phyloP scores from a whole-genome alignment of 1,284 basidiomycete genomes.

The Testicularia cyperi region DNA sequence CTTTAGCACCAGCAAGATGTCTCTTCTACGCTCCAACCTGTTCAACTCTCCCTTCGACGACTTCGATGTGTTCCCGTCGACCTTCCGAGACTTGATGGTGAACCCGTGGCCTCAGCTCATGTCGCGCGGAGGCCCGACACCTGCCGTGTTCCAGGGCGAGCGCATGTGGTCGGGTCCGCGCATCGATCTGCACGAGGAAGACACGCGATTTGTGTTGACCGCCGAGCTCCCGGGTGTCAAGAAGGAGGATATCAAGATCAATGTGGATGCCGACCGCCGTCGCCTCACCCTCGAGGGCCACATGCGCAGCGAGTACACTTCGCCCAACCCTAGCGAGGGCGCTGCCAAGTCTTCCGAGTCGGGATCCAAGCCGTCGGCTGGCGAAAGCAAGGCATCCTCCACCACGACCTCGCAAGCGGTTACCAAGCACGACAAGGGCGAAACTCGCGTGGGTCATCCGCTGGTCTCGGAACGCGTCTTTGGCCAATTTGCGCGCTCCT shows the following conservation, averaged over 20 bases:
- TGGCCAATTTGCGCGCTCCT: slow-evolving; percentile 44
- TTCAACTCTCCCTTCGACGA: slow-evolving; percentile 31
- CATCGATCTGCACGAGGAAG: slow-evolving; percentile 40
- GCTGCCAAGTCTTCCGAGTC: slow-evolving; percentile 1
- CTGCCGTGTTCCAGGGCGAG: slow-evolving; percentile 8
- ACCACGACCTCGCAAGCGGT: slow-evolving; percentile 29
- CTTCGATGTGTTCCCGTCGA: slow-evolving; percentile 25
- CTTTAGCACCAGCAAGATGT: slow-evolving; percentile 15
- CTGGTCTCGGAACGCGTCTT: slow-evolving; percentile 41
- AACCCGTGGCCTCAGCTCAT: slow-evolving; percentile 2
- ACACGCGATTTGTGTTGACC: slow-evolving; percentile 26
- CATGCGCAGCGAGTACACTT: slow-evolving; percentile 32
- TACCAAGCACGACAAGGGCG: slow-evolving; percentile 18
- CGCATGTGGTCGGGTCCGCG: slow-evolving; percentile 30
- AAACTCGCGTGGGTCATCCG: slow-evolving; percentile 17
- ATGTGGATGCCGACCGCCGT: slow-evolving; percentile 33
- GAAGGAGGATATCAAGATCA: slow-evolving; percentile 45
- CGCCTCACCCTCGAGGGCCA: slow-evolving; percentile 40
- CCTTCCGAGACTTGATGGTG: slow-evolving; percentile 18
- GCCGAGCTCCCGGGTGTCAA: slow-evolving; percentile 44
- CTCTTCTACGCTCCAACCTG: slow-evolving; percentile 27
- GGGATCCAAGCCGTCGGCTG: too few relatives aligned
- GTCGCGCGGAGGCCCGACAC: neutral
- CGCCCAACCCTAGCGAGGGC: neutral
- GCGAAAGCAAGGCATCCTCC: slow-evolving; percentile 2